phyloP scores from a whole-genome alignment of 2,329 filamentous ascomycete species.

The Sclerotiophoma versabilis region DNA sequence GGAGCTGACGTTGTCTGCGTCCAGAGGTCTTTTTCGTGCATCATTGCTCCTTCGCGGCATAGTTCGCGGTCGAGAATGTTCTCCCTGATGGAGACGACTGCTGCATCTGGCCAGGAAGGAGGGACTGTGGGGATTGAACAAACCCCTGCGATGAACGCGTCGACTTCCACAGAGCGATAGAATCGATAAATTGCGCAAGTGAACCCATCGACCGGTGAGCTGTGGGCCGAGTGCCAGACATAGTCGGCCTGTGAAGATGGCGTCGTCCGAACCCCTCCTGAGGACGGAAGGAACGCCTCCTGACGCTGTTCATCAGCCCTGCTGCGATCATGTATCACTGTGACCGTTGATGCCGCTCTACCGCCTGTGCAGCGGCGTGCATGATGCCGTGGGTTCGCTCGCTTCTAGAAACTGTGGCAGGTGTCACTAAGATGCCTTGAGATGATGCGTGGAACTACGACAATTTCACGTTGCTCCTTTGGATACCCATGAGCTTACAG shows the following conservation, averaged over 20 bases:
- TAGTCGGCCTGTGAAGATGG: constrained; percentile 3
- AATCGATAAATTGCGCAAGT: constrained; percentile 14
- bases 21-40: constrained; percentile 2
- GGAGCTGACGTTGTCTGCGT: constrained; percentile 16
- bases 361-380: constrained; percentile 6
- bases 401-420: constrained; percentile 12
- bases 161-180: background rate
- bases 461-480: background rate
- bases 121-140: constrained; percentile 2
- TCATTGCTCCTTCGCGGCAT: constrained; percentile 8
- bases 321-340: constrained; percentile 2
- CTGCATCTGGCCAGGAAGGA: constrained; percentile 2
- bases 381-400: constrained; percentile 1
- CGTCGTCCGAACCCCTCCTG: constrained; percentile 8
- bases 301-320: background rate
- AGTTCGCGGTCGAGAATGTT: constrained; percentile 14
- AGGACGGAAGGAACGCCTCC: background rate
- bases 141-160: constrained; percentile 8
- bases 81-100: constrained; percentile 1
- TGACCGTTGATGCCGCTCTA: background rate
- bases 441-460: constrained; percentile 1
- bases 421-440: constrained; percentile 13
- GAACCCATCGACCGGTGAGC: constrained; percentile 8
- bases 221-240: constrained; percentile 7
- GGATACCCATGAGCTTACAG: background rate